Evolutionary conservation across 2,329 filamentous ascomycete genomes (phyloP).

Genomic region (Exophiala sp.): DNA sequence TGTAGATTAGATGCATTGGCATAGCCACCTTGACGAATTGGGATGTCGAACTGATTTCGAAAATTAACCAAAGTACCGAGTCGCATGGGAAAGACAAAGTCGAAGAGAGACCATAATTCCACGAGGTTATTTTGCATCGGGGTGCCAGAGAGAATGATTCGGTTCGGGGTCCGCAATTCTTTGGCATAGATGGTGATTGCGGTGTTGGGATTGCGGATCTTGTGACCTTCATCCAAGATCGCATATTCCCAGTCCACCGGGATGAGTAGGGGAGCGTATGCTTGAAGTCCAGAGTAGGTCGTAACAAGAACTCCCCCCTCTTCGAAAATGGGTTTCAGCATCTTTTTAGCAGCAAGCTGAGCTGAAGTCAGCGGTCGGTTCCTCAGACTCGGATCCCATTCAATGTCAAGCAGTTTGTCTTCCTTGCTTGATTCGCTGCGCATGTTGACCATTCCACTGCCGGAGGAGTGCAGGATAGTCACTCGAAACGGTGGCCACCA

Average conservation of each 20-base stretch:
- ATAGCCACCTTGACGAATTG: constrained; percentile 88
- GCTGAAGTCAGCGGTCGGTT: constrained; percentile 47
- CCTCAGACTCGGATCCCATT: constrained; percentile 40
- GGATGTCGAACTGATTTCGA: constrained; percentile 83
- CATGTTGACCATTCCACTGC: constrained; percentile 90
- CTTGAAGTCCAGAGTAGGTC: constrained; percentile 92
- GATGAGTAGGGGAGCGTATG: constrained; percentile 75
- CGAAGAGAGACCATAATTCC: constrained; percentile 94
- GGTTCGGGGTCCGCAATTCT: constrained; percentile 79
- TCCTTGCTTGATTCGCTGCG: constrained; percentile 56
- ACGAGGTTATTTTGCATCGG: constrained; percentile 96
- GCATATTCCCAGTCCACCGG: constrained; percentile 87
- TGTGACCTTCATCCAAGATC: constrained; percentile 93
- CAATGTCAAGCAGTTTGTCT: constrained; percentile 55
- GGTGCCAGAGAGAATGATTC: constrained; percentile 89
- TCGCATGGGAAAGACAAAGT: constrained; percentile 96
- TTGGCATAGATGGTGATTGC: constrained; percentile 94
- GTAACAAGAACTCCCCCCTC: constrained; percentile 92
- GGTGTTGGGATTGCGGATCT: constrained; percentile 94
- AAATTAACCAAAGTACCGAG: constrained; percentile 88
- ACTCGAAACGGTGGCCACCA: constrained; percentile 99
- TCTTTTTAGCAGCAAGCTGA: constrained; percentile 65
- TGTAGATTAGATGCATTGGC: constrained; percentile 91
- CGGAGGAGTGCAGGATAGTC: constrained; percentile 89
- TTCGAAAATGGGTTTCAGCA: constrained; percentile 73